Conservation (phyloP, 345 rosid genomes). For the Garcia nutans region DNA sequence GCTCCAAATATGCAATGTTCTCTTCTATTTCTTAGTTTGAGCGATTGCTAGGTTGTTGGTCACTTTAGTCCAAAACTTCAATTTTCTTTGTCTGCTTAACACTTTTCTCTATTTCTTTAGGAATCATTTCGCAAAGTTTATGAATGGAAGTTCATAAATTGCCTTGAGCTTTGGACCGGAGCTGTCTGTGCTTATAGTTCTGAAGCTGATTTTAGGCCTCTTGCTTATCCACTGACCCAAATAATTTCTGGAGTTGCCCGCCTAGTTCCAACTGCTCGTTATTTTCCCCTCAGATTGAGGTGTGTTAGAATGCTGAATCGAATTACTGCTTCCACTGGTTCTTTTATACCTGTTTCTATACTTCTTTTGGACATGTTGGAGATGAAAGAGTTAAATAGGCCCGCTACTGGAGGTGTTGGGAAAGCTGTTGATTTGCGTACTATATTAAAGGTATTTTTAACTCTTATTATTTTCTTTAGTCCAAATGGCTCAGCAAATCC, state of each 20-base stretch:
- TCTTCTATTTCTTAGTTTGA: not conserved
- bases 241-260: constrained; percentile 87
- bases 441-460: constrained; percentile 57
- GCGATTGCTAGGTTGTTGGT: constrained; percentile 8
- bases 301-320: constrained; percentile 90
- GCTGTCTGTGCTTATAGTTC: constrained; percentile 70
- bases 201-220: constrained; percentile 75
- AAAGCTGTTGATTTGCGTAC: constrained; percentile 77
- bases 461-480: not conserved
- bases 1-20: too few species aligned
- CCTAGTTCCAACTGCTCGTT: constrained; percentile 90
- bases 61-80: not conserved
- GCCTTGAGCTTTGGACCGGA: constrained; percentile 99
- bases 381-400: constrained; percentile 84
- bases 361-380: constrained; percentile 96
- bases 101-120: constrained; percentile 30
- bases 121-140: constrained; percentile 91
- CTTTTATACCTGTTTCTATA: constrained; percentile 87
- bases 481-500: not conserved
- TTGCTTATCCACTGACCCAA: constrained; percentile 88
- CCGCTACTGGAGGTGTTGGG: constrained; percentile 87
- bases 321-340: constrained; percentile 67
- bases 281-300: constrained; percentile 85
- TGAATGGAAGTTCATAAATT: constrained; percentile 93
- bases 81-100: not conserved